Conservation (phyloP, 176 grass and related monocot genomes). For the sorghum (Sorghum bicolor) region Sorghum_bicolor_NCBIv3 NC_012877.2:2801001-2801500, state of each 20-base stretch:
- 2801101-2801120: constrained; percentile 38
- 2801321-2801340: constrained; percentile 43
- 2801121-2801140: constrained; percentile 40
- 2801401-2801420: constrained; percentile 32
- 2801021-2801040: constrained; percentile 44
- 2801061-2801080: constrained; percentile 36
- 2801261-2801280: not conserved
- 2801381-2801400: constrained; percentile 81
- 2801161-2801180: constrained; percentile 73
- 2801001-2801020: constrained; percentile 18
- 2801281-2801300: not conserved
- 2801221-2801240: constrained; percentile 79
- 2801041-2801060: constrained; percentile 42
- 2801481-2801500: not conserved
- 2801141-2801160: constrained; percentile 43
- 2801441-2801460: not conserved
- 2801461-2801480: not conserved
- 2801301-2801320: not conserved
- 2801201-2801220: constrained; percentile 90
- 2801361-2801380: constrained; percentile 85
- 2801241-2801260: constrained; percentile 16
- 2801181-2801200: constrained; percentile 87
- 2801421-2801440: not conserved
- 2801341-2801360: constrained; percentile 83
- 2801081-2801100: constrained; percentile 55